A percentile compares a stretch with the other conserved stretches of the same genome.
These are phyloP conservation scores for Exophiala aquamarina DNA, from an alignment of 2,329 filamentous ascomycete genomes.

Conservation along the genomic window DNA sequence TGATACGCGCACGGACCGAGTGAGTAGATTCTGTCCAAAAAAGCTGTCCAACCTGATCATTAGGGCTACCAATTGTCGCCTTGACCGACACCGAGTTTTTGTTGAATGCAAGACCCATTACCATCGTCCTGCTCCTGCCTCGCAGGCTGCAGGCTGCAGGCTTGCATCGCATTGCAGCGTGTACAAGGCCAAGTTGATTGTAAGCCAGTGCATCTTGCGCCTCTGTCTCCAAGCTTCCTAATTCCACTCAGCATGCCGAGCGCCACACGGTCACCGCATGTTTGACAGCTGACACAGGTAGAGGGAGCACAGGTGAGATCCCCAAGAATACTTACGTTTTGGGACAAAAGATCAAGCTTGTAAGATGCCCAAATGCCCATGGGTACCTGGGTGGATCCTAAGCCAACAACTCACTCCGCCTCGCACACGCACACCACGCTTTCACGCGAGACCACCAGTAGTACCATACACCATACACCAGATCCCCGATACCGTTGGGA, in stretches of 20 bases:
- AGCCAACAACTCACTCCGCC: neutral
- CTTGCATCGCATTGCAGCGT: conserved; percentile 9
- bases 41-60: neutral
- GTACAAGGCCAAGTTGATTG: conserved; percentile 2
- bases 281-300: conserved; percentile 20
- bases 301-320: conserved; percentile 8
- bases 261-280: conserved; percentile 23
- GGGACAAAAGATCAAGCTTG: conserved; percentile 7
- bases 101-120: conserved; percentile 3
- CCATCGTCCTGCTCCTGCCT: conserved; percentile 1
- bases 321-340: conserved; percentile 1
- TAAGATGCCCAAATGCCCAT: neutral
- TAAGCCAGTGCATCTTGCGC: neutral
- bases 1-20: neutral
- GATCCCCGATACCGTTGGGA: conserved; percentile 10
- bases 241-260: neutral
- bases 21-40: neutral
- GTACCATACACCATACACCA: neutral
- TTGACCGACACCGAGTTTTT: conserved; percentile 19
- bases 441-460: neutral
- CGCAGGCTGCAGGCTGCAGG: conserved; percentile 14
- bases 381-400: too few species aligned
- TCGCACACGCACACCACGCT: neutral
- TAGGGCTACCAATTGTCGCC: conserved; percentile 6
- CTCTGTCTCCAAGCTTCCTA: neutral